Evolutionary conservation across 1,284 basidiomycete species (phyloP).

Genomic region (Cutaneotrichosporon cavernicola): DNA sequence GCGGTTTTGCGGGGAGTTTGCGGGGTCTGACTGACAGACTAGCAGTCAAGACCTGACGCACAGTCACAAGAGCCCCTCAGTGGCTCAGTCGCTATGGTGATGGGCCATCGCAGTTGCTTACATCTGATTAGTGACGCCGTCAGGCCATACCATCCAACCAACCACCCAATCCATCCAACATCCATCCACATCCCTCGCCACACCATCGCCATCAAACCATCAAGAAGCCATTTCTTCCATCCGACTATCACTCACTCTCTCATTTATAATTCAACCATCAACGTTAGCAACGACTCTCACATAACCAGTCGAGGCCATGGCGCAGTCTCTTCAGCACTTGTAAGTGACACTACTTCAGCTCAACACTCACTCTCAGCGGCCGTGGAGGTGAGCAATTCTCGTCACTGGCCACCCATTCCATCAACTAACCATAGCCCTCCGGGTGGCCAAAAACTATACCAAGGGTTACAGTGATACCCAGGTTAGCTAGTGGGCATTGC

Average conservation of each 20-base stretch:
- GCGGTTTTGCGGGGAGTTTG: too few relatives aligned
- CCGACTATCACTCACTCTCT: not conserved
- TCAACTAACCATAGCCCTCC: conserved; percentile 58
- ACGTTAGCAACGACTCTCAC: not conserved
- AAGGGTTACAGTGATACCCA: conserved; percentile 81
- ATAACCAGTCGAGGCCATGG: conserved; percentile 29
- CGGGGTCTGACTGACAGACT: too few relatives aligned
- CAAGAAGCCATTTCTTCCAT: not conserved
- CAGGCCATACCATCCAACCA: not conserved
- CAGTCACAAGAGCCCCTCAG: too few relatives aligned
- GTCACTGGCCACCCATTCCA: not conserved
- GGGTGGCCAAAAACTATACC: conserved; percentile 91
- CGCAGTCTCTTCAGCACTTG: conserved; percentile 49
- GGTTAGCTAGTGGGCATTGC: conserved; percentile 27
- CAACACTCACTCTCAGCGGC: conserved; percentile 34
- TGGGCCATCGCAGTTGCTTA: too few relatives aligned
- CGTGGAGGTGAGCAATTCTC: conserved; percentile 43
- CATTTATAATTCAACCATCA: not conserved
- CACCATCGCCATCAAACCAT: not conserved
- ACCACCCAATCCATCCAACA: not conserved
- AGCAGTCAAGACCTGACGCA: too few relatives aligned
- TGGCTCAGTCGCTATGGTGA: too few relatives aligned
- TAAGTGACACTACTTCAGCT: conserved; percentile 29
- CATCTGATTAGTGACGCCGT: not conserved
- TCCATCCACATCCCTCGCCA: not conserved